Evolutionary conservation across 2,329 filamentous ascomycete species (phyloP).

Genomic region (Venturia effusa): DNA sequence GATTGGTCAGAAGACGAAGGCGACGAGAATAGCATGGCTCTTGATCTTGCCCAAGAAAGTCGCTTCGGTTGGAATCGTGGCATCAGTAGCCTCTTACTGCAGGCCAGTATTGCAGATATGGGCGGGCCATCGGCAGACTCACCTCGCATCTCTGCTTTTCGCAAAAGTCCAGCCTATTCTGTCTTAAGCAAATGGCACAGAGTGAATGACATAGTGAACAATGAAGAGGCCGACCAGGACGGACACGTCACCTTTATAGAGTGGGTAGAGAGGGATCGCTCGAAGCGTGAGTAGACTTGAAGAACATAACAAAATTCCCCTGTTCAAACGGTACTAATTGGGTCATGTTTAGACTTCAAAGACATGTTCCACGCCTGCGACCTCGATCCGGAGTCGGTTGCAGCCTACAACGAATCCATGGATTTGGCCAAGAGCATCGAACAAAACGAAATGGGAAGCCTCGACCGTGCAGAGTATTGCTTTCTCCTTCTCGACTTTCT

Average conservation of each 20-base stretch:
- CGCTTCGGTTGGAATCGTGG: not conserved
- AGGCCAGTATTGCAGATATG: not conserved
- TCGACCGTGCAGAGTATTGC: too few species aligned
- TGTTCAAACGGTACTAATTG: not conserved
- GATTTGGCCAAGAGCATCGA: too few species aligned
- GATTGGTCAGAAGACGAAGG: conserved; percentile 16
- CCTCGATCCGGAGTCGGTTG: conserved; percentile 17
- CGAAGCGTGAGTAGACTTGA: not conserved
- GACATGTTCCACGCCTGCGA: conserved; percentile 36
- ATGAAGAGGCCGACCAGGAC: not conserved
- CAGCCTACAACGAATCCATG: conserved; percentile 24
- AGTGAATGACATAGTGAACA: not conserved
- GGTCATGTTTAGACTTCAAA: conserved; percentile 26
- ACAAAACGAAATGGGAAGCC: too few species aligned
- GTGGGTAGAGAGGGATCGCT: not conserved
- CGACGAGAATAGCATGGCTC: not conserved
- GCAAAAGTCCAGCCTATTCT: not conserved
- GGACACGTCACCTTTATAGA: not conserved
- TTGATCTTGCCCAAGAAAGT: not conserved
- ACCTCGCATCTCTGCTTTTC: not conserved
- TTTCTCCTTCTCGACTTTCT: too few species aligned
- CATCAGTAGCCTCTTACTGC: not conserved
- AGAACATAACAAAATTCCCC: not conserved
- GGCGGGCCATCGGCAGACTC: not conserved
- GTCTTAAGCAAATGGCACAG: not conserved